These are phyloP conservation scores for Phyllosticta citribraziliensis DNA, from an alignment of 2,329 filamentous ascomycete genomes.

Conservation along the genomic window DNA sequence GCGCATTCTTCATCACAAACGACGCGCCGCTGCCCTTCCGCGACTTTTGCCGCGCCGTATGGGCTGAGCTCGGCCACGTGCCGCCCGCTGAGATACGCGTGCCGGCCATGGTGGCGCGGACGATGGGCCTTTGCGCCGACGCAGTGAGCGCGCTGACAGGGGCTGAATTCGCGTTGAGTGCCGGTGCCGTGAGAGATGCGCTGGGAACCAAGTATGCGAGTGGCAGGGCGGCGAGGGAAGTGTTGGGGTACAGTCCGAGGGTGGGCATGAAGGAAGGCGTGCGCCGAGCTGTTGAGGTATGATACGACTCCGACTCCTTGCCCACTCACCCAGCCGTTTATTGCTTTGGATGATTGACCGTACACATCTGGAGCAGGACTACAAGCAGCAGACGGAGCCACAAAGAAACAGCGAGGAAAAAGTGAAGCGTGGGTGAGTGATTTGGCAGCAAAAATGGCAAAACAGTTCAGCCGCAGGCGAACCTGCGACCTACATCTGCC, in stretches of 20 bases:
- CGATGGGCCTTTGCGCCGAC: conserved; percentile 39
- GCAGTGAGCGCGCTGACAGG: conserved; percentile 35
- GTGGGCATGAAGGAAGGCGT: conserved; percentile 44
- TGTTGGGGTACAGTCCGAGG: conserved; percentile 44
- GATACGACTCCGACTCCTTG: background rate
- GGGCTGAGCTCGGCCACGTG: conserved; percentile 50
- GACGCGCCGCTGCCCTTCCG: conserved; percentile 83
- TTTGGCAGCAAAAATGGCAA: background rate
- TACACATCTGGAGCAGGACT: background rate
- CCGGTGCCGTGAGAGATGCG: conserved; percentile 47
- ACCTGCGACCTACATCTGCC: no score
- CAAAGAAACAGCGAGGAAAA: background rate
- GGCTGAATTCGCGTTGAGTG: conserved; percentile 36
- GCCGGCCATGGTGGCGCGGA: conserved; percentile 39
- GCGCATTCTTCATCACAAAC: conserved; percentile 87
- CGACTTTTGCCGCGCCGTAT: conserved; percentile 74
- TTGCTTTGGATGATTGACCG: background rate
- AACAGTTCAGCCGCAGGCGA: background rate
- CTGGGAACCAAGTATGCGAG: conserved; percentile 44
- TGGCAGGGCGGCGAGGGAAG: conserved; percentile 39
- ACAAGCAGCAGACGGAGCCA: background rate
- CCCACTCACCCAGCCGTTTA: background rate
- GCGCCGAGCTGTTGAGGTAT: conserved; percentile 5
- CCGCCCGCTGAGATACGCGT: conserved; percentile 41
- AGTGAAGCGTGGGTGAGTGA: background rate